A percentile compares a stretch with the other conserved stretches of the same genome.
Evolutionary conservation across 2,329 filamentous ascomycete species (phyloP).

Genomic region (Talaromyces sp.): DNA sequence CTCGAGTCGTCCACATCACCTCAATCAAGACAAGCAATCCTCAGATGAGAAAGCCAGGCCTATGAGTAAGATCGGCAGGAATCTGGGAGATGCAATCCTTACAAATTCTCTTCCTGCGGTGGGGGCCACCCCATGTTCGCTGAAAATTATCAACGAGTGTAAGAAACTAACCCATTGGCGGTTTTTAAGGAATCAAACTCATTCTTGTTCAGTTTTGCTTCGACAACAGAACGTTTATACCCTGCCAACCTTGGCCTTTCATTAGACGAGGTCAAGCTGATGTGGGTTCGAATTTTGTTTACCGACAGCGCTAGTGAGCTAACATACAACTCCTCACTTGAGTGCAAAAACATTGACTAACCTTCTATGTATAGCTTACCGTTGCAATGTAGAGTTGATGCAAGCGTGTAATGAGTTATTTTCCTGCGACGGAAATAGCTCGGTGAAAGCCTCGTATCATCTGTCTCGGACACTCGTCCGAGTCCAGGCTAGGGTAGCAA

Average conservation of each 20-base stretch:
- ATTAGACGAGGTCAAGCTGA: constrained; percentile 3
- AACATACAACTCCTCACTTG: not conserved
- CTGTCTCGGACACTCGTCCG: constrained; percentile 1
- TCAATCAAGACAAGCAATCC: not conserved
- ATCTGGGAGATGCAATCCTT: constrained; percentile 2
- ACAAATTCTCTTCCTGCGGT: constrained; percentile 4
- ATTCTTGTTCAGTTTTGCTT: not conserved
- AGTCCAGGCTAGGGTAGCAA: not conserved
- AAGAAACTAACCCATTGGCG: not conserved
- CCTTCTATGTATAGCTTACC: not conserved
- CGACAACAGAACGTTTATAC: constrained; percentile 1
- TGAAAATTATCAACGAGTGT: constrained; percentile 8
- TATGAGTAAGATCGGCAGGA: not conserved
- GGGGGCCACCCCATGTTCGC: not conserved
- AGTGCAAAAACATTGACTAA: not conserved
- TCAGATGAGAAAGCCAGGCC: not conserved
- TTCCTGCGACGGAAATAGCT: not conserved
- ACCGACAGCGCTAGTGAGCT: constrained; percentile 6
- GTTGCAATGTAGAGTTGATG: not conserved
- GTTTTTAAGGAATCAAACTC: not conserved
- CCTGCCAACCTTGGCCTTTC: constrained; percentile 6
- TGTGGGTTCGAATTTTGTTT: constrained; percentile 6
- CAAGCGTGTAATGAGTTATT: constrained; percentile 6
- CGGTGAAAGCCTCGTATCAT: constrained; percentile 3
- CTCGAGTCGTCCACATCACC: not conserved